Evolutionary conservation across 768 basidiomycete genomes (phyloP).

Genomic region (Chlorophyllum brunneum): DNA sequence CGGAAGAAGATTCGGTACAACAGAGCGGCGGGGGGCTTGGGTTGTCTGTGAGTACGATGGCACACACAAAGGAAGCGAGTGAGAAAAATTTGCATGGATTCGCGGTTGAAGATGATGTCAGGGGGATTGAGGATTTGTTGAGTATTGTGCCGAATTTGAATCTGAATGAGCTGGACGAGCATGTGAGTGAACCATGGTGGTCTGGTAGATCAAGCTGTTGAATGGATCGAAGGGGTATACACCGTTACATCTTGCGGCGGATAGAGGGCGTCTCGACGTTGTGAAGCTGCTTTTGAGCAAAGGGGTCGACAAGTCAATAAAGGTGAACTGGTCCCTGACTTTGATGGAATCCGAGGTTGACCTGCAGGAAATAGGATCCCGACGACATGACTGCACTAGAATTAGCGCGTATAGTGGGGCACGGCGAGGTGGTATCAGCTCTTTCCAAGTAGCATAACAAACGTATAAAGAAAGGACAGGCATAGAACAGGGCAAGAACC

Average conservation of each 20-base stretch:
- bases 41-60: constrained; percentile 57
- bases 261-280: constrained; percentile 63
- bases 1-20: constrained; percentile 34
- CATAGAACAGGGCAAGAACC: background rate
- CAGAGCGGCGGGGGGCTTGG: constrained; percentile 49
- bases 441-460: constrained; percentile 15
- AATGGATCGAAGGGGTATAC: constrained; percentile 68
- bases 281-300: constrained; percentile 55
- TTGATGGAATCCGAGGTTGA: background rate
- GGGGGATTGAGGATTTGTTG: constrained; percentile 41
- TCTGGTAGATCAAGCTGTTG: constrained; percentile 5
- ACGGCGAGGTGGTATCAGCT: constrained; percentile 45
- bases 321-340: constrained; percentile 39
- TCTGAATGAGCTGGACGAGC: constrained; percentile 65
- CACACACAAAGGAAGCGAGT: constrained; percentile 28
- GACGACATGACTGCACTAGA: constrained; percentile 61
- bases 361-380: constrained; percentile 45
- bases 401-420: constrained; percentile 56
- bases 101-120: constrained; percentile 55
- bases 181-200: constrained; percentile 45
- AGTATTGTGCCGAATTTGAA: constrained; percentile 36
- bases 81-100: constrained; percentile 53
- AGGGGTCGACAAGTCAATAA: constrained; percentile 62
- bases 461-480: background rate
- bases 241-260: constrained; percentile 81